Conservation (phyloP, 257 asterid genomes). For the Capsicum chinense region DNA sequence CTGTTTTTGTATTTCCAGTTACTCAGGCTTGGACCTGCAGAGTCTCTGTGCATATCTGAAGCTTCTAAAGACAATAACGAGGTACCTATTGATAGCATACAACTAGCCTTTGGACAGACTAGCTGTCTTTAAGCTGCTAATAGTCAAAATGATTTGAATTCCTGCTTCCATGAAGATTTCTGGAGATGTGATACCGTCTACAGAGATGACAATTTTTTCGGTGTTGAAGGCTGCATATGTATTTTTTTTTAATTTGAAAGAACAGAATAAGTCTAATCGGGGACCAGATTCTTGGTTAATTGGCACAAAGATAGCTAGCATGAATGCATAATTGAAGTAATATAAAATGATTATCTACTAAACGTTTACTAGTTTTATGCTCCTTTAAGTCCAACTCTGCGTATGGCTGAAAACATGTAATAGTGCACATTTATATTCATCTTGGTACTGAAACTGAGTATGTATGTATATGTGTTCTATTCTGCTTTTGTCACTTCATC, state of each 20-base stretch:
- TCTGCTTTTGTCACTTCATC: neutral
- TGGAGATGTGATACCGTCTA: neutral
- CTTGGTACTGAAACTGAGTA: neutral
- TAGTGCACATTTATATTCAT: neutral
- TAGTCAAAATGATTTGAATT: neutral
- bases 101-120: neutral
- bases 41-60: slow-evolving; percentile 72
- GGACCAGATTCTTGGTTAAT: neutral
- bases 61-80: slow-evolving; percentile 66
- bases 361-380: slow-evolving; percentile 1
- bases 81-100: slow-evolving; percentile 40
- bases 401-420: neutral
- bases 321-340: slow-evolving; percentile 5
- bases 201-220: slow-evolving; percentile 28
- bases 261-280: neutral
- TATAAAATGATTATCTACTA: neutral
- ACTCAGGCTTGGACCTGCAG: slow-evolving; percentile 68
- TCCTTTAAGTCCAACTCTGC: neutral
- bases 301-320: neutral
- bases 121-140: neutral
- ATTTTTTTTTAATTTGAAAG: neutral
- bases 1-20: slow-evolving; percentile 57
- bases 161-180: neutral
- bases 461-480: neutral
- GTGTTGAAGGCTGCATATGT: neutral